Percentiles rank a stretch among this genome's conserved stretches.
Evolutionary conservation across 306 rosid genomes (phyloP).

Genomic region (Luffa acutangula): DNA sequence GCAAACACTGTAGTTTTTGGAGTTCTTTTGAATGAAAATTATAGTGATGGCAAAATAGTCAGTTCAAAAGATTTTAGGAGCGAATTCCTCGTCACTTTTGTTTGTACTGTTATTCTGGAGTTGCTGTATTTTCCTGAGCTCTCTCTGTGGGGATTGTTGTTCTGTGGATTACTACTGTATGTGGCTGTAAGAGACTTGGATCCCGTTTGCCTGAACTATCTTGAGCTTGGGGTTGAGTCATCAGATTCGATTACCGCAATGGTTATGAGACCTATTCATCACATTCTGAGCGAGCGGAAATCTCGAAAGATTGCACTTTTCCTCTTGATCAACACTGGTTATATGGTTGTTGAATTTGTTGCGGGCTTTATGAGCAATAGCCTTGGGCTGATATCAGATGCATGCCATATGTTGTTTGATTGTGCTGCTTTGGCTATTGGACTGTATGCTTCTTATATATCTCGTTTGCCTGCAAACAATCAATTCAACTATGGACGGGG

Average conservation of each 20-base stretch:
- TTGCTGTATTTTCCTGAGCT: slow-evolving; percentile 71
- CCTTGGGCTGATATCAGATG: slow-evolving; percentile 88
- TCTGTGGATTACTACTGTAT: slow-evolving; percentile 65
- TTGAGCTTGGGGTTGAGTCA: slow-evolving; percentile 42
- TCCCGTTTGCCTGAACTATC: slow-evolving; percentile 28
- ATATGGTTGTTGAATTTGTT: slow-evolving; percentile 89
- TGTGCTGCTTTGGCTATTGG: slow-evolving; percentile 99
- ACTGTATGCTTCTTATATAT: slow-evolving; percentile 83
- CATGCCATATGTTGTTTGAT: slow-evolving; percentile 96
- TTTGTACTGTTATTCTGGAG: slow-evolving; percentile 56
- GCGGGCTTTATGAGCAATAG: slow-evolving; percentile 94
- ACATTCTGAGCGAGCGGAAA: slow-evolving; percentile 85
- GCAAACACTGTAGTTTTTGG: slow-evolving; percentile 77
- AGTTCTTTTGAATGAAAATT: slow-evolving; percentile 63
- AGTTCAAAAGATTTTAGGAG: slow-evolving; percentile 49
- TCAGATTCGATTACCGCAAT: slow-evolving; percentile 26
- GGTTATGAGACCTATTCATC: slow-evolving; percentile 64
- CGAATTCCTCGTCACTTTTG: slow-evolving; percentile 65
- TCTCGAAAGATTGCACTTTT: slow-evolving; percentile 82
- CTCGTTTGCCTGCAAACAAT: slow-evolving; percentile 75
- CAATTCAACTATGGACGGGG: slow-evolving; percentile 82
- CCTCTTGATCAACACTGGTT: slow-evolving; percentile 70
- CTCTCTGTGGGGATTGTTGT: slow-evolving; percentile 79
- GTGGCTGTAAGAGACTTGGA: slow-evolving; percentile 71
- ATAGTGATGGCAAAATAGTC: slow-evolving; percentile 28